phyloP scores from a whole-genome alignment of 2,329 filamentous ascomycete species.

The Fusarium sublunatum region DNA sequence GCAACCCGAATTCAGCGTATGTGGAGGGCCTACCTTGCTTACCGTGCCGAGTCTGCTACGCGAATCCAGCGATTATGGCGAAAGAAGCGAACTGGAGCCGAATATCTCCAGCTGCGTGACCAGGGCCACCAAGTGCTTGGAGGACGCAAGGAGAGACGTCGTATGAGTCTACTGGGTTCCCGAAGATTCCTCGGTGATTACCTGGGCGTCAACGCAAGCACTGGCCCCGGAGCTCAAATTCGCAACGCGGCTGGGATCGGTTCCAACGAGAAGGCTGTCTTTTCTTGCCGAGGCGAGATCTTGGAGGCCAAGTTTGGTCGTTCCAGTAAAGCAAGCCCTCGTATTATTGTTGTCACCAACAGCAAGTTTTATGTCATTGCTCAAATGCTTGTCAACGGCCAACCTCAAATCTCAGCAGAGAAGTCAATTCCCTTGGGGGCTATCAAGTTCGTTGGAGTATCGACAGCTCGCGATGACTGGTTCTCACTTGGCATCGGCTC shows the following conservation, averaged over 20 bases:
- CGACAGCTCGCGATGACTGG: slow-evolving; percentile 92
- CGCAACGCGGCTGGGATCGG: slow-evolving; percentile 78
- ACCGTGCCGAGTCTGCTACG: slow-evolving; percentile 90
- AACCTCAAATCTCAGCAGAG: slow-evolving; percentile 84
- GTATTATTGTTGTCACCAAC: slow-evolving; percentile 85
- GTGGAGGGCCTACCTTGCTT: slow-evolving; percentile 95
- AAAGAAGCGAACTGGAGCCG: slow-evolving; percentile 88
- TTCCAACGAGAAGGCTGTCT: slow-evolving; percentile 79
- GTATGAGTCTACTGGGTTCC: slow-evolving; percentile 91
- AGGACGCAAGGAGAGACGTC: slow-evolving; percentile 88
- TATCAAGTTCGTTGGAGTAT: slow-evolving; percentile 87
- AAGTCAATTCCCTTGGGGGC: slow-evolving; percentile 83
- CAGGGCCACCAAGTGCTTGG: slow-evolving; percentile 85
- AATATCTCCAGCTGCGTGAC: slow-evolving; percentile 88
- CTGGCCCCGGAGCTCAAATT: slow-evolving; percentile 83
- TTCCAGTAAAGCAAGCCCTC: slow-evolving; percentile 91
- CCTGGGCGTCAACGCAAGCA: slow-evolving; percentile 83
- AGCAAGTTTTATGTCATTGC: slow-evolving; percentile 90
- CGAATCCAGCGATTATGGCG: slow-evolving; percentile 96
- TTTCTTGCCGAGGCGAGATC: slow-evolving; percentile 91
- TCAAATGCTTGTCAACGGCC: slow-evolving; percentile 83
- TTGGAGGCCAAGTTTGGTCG: slow-evolving; percentile 95
- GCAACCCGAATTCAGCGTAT: slow-evolving; percentile 96
- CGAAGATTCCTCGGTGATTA: slow-evolving; percentile 96
- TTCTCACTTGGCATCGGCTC: slow-evolving; percentile 93